A percentile compares a stretch with the other conserved stretches of the same genome.
These are phyloP conservation scores for Chalaropsis thielavioides DNA, from an alignment of 2,329 filamentous ascomycete genomes.

Conservation along the genomic window DNA sequence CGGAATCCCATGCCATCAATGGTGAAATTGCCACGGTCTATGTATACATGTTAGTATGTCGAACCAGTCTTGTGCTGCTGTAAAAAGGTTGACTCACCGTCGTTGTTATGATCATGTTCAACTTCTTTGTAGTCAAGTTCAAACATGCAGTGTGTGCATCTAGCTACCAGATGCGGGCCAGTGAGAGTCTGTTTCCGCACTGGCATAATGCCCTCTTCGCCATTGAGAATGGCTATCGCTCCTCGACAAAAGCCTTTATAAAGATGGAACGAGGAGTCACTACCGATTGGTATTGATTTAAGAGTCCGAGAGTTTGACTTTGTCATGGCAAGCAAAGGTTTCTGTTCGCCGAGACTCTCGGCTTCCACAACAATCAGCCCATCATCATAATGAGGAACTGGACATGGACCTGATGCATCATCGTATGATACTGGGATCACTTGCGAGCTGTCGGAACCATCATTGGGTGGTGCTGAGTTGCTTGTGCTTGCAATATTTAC, in stretches of 20 bases:
- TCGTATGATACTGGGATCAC: not conserved
- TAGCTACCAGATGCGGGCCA: constrained; percentile 34
- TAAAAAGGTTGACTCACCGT: constrained; percentile 27
- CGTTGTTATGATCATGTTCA: constrained; percentile 36
- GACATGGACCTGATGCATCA: not conserved
- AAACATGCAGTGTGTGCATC: constrained; percentile 38
- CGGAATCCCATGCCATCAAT: constrained; percentile 36
- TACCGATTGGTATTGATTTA: constrained; percentile 11
- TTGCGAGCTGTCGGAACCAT: not conserved
- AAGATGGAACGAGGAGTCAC: constrained; percentile 35
- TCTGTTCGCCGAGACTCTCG: constrained; percentile 17
- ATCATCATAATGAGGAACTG: constrained; percentile 20
- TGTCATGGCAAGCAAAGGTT: not conserved
- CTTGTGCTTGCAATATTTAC: not conserved
- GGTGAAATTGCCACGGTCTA: constrained; percentile 35
- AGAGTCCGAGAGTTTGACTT: not conserved
- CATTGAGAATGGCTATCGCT: constrained; percentile 35
- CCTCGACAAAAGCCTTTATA: constrained; percentile 43
- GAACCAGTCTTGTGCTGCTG: not conserved
- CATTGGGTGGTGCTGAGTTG: not conserved
- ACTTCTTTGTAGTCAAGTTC: constrained; percentile 39
- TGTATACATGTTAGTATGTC: constrained; percentile 1
- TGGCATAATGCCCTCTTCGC: constrained; percentile 36
- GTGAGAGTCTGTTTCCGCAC: constrained; percentile 31
- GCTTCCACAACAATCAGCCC: constrained; percentile 27